phyloP scores from a whole-genome alignment of 768 basidiomycete genomes.

The Strobilomyces dryophilus region DNA sequence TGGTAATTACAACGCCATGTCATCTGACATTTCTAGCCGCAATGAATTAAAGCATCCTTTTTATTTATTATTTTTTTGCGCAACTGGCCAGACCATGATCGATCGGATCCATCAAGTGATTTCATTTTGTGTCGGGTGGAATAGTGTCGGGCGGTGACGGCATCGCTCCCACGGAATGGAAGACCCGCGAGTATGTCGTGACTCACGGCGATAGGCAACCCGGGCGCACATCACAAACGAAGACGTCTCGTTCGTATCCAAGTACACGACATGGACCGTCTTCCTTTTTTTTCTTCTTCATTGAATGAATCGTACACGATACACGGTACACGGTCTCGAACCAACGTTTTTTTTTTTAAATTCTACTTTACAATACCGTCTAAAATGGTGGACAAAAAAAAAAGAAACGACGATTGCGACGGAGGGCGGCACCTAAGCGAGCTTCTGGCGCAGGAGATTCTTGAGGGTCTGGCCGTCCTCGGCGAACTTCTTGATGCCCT shows the following conservation, averaged over 20 bases:
- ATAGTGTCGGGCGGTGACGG: not conserved
- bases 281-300: not conserved
- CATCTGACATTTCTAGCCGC: slow-evolving; percentile 15
- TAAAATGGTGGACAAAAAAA: not conserved
- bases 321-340: not conserved
- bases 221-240: not conserved
- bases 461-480: slow-evolving; percentile 93
- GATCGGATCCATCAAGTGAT: too few species aligned
- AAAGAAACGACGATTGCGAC: not conserved
- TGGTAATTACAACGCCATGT: not conserved
- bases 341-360: not conserved
- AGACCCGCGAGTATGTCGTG: not conserved
- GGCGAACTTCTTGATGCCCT: slow-evolving; percentile 98
- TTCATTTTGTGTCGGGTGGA: not conserved
- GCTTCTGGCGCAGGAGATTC: slow-evolving; percentile 66
- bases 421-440: slow-evolving; percentile 28
- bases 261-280: not conserved
- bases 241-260: not conserved
- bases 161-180: not conserved
- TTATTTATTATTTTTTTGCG: not conserved
- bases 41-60: not conserved
- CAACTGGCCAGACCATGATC: too few species aligned
- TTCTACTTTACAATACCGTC: not conserved
- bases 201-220: not conserved
- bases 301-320: not conserved